These are phyloP conservation scores for Lachnellula cervina DNA, from an alignment of 2,329 filamentous ascomycete species.

Conservation along the genomic window DNA sequence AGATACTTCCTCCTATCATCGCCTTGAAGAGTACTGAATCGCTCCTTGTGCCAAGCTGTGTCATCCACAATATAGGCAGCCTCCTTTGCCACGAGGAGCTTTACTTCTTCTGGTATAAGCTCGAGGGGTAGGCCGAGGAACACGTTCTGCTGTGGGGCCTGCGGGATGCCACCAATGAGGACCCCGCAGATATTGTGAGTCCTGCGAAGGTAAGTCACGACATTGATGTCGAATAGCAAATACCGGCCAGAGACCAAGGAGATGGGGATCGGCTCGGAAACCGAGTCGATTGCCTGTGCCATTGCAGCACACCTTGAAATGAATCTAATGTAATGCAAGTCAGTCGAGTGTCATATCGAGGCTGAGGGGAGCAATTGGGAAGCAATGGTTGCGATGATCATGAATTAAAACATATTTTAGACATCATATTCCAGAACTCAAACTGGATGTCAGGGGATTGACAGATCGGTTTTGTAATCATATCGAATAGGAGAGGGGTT, in stretches of 20 bases:
- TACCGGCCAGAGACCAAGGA: conserved; percentile 76
- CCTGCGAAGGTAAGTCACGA: conserved; percentile 71
- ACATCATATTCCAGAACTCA: conserved; percentile 37
- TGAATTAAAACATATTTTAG: conserved; percentile 48
- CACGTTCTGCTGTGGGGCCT: conserved; percentile 90
- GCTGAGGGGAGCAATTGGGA: not conserved
- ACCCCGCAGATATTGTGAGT: conserved; percentile 81
- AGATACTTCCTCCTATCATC: conserved; percentile 60
- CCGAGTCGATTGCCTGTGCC: conserved; percentile 12
- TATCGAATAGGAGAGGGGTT: conserved; percentile 34
- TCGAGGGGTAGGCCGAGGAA: conserved; percentile 87
- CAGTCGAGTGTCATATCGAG: not conserved
- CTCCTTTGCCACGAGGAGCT: conserved; percentile 70
- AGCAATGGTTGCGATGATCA: conserved; percentile 34
- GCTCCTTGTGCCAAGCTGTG: conserved; percentile 60
- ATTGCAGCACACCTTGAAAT: conserved; percentile 6
- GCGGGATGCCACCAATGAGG: conserved; percentile 80
- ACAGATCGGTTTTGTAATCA: conserved; percentile 72
- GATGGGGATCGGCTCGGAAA: conserved; percentile 64
- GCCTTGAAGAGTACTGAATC: conserved; percentile 54
- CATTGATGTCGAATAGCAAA: conserved; percentile 82
- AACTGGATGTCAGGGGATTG: conserved; percentile 67
- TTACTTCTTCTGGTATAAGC: conserved; percentile 85
- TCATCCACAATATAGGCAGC: conserved; percentile 81
- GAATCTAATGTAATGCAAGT: not conserved